Evolutionary conservation across 805 yeast genomes (phyloP).

Genomic region (Citeromyces matritensis): DNA sequence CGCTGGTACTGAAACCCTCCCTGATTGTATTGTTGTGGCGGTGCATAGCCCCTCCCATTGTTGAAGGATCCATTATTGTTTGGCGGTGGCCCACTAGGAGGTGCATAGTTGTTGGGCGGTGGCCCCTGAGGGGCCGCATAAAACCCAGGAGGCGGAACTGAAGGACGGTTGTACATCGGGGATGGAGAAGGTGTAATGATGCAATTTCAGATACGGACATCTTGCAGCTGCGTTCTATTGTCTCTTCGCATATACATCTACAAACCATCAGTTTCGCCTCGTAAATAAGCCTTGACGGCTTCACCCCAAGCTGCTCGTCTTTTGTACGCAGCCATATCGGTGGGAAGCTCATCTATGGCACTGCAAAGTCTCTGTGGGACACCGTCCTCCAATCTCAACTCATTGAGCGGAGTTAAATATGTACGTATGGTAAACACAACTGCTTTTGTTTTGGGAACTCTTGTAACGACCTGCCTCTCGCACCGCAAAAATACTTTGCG

Average conservation of each 20-base stretch:
- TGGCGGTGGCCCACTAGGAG: too few relatives aligned
- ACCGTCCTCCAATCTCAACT: constrained; percentile 20
- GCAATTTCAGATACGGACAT: too few relatives aligned
- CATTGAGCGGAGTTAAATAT: constrained; percentile 27
- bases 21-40: neutral
- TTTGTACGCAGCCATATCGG: constrained; percentile 38
- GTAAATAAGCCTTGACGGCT: constrained; percentile 25
- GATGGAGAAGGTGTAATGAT: too few relatives aligned
- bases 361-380: constrained; percentile 30
- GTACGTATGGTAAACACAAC: constrained; percentile 33
- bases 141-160: too few relatives aligned
- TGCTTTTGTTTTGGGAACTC: constrained; percentile 25
- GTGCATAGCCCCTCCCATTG: neutral
- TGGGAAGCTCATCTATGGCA: constrained; percentile 45
- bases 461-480: constrained; percentile 36
- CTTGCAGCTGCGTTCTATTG: too few relatives aligned
- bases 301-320: constrained; percentile 43
- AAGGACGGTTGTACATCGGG: too few relatives aligned
- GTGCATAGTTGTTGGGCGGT: too few relatives aligned
- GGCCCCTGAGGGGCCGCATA: too few relatives aligned
- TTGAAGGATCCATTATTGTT: too few relatives aligned
- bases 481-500: constrained; percentile 28
- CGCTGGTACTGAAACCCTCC: too few relatives aligned
- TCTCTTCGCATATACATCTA: too few relatives aligned
- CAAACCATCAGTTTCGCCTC: constrained; percentile 12